Percentiles rank a stretch among this genome's conserved stretches.
Evolutionary conservation across 768 basidiomycete genomes (phyloP).

Genomic region (Suillus occidentalis): DNA sequence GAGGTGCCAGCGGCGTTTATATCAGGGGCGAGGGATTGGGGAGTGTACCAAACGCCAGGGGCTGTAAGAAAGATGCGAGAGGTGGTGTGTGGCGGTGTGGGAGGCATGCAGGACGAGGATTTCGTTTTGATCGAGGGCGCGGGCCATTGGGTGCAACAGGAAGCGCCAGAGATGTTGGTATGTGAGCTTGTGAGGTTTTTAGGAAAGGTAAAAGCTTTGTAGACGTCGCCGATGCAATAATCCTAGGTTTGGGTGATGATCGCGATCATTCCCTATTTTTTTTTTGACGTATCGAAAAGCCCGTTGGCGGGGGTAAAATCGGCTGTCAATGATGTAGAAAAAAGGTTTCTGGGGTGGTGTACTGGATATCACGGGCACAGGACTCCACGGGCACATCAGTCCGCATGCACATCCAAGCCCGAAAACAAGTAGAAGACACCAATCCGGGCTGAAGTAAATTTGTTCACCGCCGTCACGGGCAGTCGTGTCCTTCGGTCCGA

Average conservation of each 20-base stretch:
- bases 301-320: neutral
- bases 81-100: conserved; percentile 22
- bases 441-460: neutral
- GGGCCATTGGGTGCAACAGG: conserved; percentile 69
- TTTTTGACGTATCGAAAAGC: neutral
- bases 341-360: neutral
- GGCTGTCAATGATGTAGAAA: neutral
- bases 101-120: conserved; percentile 30
- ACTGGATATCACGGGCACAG: neutral
- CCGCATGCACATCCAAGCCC: neutral
- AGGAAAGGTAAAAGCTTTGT: conserved; percentile 18
- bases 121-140: conserved; percentile 55
- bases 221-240: neutral
- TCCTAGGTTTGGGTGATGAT: neutral
- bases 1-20: conserved; percentile 58
- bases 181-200: conserved; percentile 43
- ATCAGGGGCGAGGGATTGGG: conserved; percentile 59
- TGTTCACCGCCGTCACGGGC: neutral
- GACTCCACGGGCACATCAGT: neutral
- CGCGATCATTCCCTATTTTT: neutral
- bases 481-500: neutral
- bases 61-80: conserved; percentile 45
- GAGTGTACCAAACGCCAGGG: conserved; percentile 54
- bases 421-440: neutral
- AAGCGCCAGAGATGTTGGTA: conserved; percentile 45